Evolutionary conservation across 352 stramenopile species (phyloP), one percentile per base, ranked within the genome.

Genomic region (Pythium brachiatum): DNA sequence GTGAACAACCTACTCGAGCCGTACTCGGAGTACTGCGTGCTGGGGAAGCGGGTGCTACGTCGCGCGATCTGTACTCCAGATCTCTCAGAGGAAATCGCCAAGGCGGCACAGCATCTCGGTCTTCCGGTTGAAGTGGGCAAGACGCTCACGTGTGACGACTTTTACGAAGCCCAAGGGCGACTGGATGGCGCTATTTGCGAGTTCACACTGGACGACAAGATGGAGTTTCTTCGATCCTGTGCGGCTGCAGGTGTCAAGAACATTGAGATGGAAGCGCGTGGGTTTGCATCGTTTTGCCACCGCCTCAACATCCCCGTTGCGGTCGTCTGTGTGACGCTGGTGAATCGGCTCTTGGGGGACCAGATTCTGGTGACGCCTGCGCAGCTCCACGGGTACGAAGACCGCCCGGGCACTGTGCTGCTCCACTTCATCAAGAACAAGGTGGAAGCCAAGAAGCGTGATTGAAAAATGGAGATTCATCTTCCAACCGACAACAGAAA

Each of bases 61-160:
- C 78, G 80, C 20, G 74, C 85, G 5, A 73, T 86, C 50, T 88
- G 83, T 63, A 76, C 66, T 20, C 73, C 70, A n/a, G 68, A 82
- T 34, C 70, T 92, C 26, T 72, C 72, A 4, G 69, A 85, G 7
- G 83, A 88, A 39, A 75, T 94, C 53, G 68, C 76, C 18, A 47
- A 63, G 4, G 69, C 76, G 0, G 79, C 80, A n/a, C 63, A 81
- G 26, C 69, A 86, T 21, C 62, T 88, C 47, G 69, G 55, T 2
- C 31, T 90, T 36, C 77, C 78, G n/a, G 80, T 86, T 62, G 73
- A 75, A 4, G 70, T 89, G 44, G 83, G 85, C 60, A 94, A 94
- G 73, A 94, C 85, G 47, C 78, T 94, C 36, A 89, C 76, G 46
- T 89, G 81, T 72, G 86, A 94, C 68, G 85, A 91, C 66, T 94